A percentile compares a stretch with the other conserved stretches of the same genome.
These are phyloP conservation scores for Phytopythium chamaehyphon DNA, from an alignment of 352 stramenopile genomes.

Conservation along the genomic window DNA sequence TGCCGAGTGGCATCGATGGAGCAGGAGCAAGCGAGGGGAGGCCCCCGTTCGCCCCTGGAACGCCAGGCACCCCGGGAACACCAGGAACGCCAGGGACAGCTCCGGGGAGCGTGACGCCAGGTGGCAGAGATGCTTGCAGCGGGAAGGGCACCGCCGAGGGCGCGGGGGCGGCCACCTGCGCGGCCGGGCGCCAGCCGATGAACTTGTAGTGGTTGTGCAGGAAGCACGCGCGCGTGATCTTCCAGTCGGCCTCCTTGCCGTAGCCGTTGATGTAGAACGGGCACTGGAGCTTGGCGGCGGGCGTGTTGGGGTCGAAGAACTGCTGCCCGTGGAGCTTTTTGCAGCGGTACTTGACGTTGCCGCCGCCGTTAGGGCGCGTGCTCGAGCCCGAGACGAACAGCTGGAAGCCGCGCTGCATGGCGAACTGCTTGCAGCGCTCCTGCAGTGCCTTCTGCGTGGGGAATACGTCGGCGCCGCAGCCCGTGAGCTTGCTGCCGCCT, in stretches of 20 bases:
- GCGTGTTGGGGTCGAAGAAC: slow-evolving; percentile 60
- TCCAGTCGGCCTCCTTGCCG: slow-evolving; percentile 58
- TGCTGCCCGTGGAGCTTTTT: slow-evolving; percentile 80
- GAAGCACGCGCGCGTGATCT: slow-evolving; percentile 72
- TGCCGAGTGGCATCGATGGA: no score
- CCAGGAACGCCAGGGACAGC: no score
- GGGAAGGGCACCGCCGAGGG: slow-evolving; percentile 3
- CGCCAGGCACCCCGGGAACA: no score
- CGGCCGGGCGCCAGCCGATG: slow-evolving; percentile 46
- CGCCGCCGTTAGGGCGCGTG: slow-evolving; percentile 56
- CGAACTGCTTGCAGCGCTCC: slow-evolving; percentile 77
- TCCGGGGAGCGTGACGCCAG: no score
- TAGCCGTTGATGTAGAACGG: slow-evolving; percentile 84
- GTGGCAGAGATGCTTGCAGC: background rate
- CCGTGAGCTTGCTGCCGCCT: slow-evolving; percentile 42
- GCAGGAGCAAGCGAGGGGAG: no score
- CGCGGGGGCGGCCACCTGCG: background rate
- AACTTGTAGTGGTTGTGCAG: slow-evolving; percentile 87
- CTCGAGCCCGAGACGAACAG: slow-evolving; percentile 63
- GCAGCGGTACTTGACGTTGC: slow-evolving; percentile 82
- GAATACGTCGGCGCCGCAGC: slow-evolving; percentile 59
- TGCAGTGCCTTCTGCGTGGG: slow-evolving; percentile 56
- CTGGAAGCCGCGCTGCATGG: slow-evolving; percentile 71
- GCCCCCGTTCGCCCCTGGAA: no score
- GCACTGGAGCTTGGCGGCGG: slow-evolving; percentile 46